phyloP scores from a whole-genome alignment of 352 stramenopile species.

The Pythium folliculosum region DNA sequence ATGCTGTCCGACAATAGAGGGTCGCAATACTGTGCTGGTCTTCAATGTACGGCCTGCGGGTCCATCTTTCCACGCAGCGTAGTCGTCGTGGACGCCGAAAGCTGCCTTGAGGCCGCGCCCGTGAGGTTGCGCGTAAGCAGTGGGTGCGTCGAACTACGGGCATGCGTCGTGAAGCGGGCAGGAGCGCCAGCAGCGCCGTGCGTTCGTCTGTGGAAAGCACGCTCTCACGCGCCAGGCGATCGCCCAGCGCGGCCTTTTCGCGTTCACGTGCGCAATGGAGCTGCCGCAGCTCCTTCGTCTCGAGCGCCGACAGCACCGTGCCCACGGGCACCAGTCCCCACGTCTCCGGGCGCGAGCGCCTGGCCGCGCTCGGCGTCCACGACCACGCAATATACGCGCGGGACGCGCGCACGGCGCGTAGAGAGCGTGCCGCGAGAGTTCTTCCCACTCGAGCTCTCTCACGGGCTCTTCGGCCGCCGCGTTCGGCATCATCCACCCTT shows the following conservation, averaged over 20 bases:
- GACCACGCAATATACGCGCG: conserved; percentile 47
- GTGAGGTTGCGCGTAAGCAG: no score
- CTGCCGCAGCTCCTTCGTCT: conserved; percentile 51
- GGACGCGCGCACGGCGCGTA: conserved; percentile 51
- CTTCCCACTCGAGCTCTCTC: conserved; percentile 79
- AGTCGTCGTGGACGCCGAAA: no score
- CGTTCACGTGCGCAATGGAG: conserved; percentile 37
- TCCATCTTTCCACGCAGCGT: no score
- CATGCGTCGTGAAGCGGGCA: conserved; percentile 43
- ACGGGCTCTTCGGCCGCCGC: conserved; percentile 44
- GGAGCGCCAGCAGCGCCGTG: conserved; percentile 38
- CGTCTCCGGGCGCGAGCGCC: conserved; percentile 16
- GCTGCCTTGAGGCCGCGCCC: no score
- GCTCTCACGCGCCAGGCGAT: no score
- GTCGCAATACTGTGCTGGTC: no score
- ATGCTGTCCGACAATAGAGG: no score
- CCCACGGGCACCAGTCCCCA: conserved; percentile 20
- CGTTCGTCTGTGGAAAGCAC: conserved; percentile 29
- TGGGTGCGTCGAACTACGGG: conserved; percentile 55
- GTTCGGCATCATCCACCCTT: no score
- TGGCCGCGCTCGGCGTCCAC: conserved; percentile 44
- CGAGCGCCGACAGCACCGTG: conserved; percentile 47
- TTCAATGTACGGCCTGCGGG: no score
- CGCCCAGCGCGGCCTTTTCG: no score
- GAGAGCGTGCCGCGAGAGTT: conserved; percentile 49